Conservation (phyloP, 2,329 filamentous ascomycete species). For the Phaeophleospora eucalypticola region DNA sequence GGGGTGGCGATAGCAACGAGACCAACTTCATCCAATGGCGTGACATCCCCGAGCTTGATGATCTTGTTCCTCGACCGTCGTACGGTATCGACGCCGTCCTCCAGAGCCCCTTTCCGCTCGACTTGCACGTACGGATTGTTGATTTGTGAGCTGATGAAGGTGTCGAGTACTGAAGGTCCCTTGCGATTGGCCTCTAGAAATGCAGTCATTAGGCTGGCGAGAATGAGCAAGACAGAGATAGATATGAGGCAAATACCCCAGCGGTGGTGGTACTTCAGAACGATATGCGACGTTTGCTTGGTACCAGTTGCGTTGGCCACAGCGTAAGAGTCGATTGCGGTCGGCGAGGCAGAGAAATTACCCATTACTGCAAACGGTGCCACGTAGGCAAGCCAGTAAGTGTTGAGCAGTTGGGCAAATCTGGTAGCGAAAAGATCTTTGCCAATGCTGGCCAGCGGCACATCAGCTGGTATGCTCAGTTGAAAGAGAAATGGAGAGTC, state of each 20-base stretch:
- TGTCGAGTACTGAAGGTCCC: neutral
- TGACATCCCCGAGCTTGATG: neutral
- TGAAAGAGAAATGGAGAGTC: neutral
- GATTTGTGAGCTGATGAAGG: neutral
- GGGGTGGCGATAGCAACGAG: neutral
- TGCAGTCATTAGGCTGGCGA: neutral
- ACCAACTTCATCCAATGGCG: neutral
- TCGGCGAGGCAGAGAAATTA: neutral
- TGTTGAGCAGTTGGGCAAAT: slow-evolving; percentile 2
- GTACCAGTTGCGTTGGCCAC: neutral
- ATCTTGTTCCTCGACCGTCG: neutral
- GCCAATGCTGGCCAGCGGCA: slow-evolving; percentile 3
- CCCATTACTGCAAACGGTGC: neutral
- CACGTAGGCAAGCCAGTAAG: neutral
- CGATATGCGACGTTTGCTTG: neutral
- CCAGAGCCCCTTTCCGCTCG: neutral
- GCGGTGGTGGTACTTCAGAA: neutral
- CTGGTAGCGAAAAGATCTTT: neutral
- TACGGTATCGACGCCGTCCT: neutral
- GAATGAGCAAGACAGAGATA: neutral
- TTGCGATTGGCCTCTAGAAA: neutral
- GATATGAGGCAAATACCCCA: neutral
- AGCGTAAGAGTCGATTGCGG: neutral
- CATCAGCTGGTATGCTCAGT: neutral
- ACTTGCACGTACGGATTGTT: neutral